Conservation (phyloP, 352 stramenopile genomes). For the Phytopythium cucurbitacearum region DNA sequence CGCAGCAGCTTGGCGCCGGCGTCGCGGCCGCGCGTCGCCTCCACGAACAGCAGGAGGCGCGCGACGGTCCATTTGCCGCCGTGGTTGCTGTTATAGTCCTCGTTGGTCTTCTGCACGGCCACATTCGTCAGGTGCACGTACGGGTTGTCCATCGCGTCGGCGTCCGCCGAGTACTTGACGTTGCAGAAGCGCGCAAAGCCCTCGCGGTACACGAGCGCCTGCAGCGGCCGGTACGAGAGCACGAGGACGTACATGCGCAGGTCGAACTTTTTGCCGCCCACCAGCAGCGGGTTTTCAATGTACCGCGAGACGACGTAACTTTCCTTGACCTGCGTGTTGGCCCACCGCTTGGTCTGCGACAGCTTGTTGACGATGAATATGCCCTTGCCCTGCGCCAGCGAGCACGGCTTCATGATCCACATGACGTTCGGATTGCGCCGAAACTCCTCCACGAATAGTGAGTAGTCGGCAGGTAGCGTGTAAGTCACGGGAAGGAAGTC, state of each 20-base stretch:
- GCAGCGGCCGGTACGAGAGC: conserved; percentile 82
- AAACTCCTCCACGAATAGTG: conserved; percentile 91
- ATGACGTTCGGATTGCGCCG: conserved; percentile 79
- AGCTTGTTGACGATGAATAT: conserved; percentile 95
- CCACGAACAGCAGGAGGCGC: conserved; percentile 85
- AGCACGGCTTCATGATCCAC: conserved; percentile 95
- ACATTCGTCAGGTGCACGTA: conserved; percentile 90
- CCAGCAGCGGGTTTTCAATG: conserved; percentile 86
- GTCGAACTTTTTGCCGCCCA: conserved; percentile 94
- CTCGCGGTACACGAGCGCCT: conserved; percentile 76
- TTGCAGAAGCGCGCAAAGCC: conserved; percentile 94
- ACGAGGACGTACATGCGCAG: conserved; percentile 92
- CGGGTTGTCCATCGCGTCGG: conserved; percentile 88
- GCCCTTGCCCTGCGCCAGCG: conserved; percentile 86
- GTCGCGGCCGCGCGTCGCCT: conserved; percentile 49
- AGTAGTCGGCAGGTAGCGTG: conserved; percentile 91
- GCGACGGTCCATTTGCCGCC: conserved; percentile 90
- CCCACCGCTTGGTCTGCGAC: conserved; percentile 82
- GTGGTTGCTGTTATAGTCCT: conserved; percentile 90
- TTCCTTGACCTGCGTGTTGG: conserved; percentile 74
- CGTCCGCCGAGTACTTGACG: conserved; percentile 80
- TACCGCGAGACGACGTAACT: conserved; percentile 89
- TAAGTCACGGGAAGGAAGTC: conserved; percentile 91
- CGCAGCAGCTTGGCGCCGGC: conserved; percentile 55
- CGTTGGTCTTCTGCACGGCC: conserved; percentile 88